Percentiles rank a stretch among this genome's conserved stretches.
These are phyloP conservation scores for Cordyceps pruinosa DNA, from an alignment of 2,329 filamentous ascomycete species.

Conservation along the genomic window DNA sequence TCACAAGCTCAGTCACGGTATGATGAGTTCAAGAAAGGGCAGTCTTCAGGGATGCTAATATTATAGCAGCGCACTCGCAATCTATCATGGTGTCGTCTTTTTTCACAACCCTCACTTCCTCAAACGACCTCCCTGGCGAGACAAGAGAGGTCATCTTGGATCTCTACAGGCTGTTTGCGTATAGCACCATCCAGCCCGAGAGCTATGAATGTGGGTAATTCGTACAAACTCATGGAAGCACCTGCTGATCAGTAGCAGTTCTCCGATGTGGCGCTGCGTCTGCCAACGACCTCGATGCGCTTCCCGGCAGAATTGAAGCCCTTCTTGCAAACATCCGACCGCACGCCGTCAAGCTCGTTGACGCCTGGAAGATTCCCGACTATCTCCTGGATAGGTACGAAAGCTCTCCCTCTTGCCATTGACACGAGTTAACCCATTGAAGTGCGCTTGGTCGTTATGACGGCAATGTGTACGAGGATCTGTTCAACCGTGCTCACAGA, in stretches of 20 bases:
- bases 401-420: background rate
- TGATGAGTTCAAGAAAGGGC: background rate
- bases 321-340: conserved; percentile 61
- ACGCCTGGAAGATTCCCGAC: conserved; percentile 70
- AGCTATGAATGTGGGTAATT: conserved; percentile 2
- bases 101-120: background rate
- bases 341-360: conserved; percentile 64
- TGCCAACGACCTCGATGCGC: background rate
- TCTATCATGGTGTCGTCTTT: conserved; percentile 8
- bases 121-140: background rate
- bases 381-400: conserved; percentile 61
- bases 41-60: background rate
- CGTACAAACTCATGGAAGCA: background rate
- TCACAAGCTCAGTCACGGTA: conserved; percentile 10
- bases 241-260: background rate
- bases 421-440: background rate
- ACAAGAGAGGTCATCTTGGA: conserved; percentile 6
- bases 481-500: conserved; percentile 66
- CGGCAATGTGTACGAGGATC: conserved; percentile 70
- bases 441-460: conserved; percentile 59
- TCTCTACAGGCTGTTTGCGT: conserved; percentile 7
- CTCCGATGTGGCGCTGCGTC: conserved; percentile 8
- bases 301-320: background rate
- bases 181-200: conserved; percentile 2
- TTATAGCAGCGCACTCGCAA: conserved; percentile 1